Base-by-base conservation (phyloP, 2,329 filamentous ascomycete species). In the Neonectria sp. region DNA sequence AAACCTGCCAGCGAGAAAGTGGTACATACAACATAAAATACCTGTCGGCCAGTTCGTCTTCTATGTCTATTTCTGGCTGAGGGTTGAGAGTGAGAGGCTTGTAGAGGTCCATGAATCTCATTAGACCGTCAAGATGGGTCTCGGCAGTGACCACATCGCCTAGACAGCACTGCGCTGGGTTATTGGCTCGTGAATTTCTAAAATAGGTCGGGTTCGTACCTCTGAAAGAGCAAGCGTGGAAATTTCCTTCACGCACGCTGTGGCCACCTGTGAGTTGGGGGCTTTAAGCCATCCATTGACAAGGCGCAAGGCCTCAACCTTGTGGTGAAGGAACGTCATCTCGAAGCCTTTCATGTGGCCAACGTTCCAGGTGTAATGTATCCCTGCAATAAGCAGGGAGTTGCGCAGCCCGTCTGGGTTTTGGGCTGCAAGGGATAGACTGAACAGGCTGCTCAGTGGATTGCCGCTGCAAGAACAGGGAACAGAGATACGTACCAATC, bases 101-200 rank as follows among this genome's bases (percentile, higher is more conserved):
- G 6, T 73, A 56, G 6, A 66, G 25, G 15, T 74, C 72, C 71
- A 74, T 73, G 7, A 73, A 67, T 27, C 25, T 71, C 66, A 70
- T 68, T 2, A 74, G 56, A 4, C 72, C 72, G 4, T 63, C 43
- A 6, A 74, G 52, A 29, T 74, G 72, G 7, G 67, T 73, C 15
- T 74, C 71, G 1, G 70, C 68, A 2, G 45, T 56, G 0, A 29
- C 3, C 17, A 74, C 37, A 17, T 74, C 68, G 3, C 72, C 72
- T 13, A 74, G 53, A 6, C 62, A 65, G 24, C 70, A 72, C 72
- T 74, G 8, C 12, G n/a, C 3, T 13, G 9, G 2, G 12, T 68
- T 21, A 67, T 24, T 15, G 6, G 13, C 35, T 2, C 27, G n/a
- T n/a, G 8, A 43, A 15, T 17, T n/a, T 9, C 1, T 9, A 17